Evolutionary conservation across 371 early-diverging fungal species (phyloP).

Genomic region (Smittium culicis): DNA sequence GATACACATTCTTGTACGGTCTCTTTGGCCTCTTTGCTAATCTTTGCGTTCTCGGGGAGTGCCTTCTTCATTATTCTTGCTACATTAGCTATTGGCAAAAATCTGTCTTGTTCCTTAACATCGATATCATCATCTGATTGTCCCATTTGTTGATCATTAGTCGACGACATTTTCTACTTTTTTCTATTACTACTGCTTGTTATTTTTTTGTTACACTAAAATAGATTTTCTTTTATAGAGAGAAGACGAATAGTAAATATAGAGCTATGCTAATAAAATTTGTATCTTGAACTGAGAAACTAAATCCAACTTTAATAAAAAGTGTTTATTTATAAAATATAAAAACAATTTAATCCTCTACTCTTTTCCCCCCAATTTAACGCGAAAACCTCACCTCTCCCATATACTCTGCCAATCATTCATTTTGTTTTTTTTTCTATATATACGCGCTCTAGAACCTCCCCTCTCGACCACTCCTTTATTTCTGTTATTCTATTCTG

Average conservation of each 20-base stretch:
- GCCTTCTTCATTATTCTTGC: slow-evolving; percentile 98
- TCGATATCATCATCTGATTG: slow-evolving; percentile 57
- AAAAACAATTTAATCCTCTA: no score
- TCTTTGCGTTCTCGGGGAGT: slow-evolving; percentile 95
- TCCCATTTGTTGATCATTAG: not conserved
- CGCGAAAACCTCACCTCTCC: no score
- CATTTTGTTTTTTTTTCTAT: no score
- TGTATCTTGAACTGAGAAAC: no score
- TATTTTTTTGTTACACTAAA: not conserved
- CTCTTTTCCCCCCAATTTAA: no score
- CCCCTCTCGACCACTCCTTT: no score
- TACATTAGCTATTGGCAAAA: slow-evolving; percentile 91
- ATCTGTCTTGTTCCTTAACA: slow-evolving; percentile 90
- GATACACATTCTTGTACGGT: slow-evolving; percentile 97
- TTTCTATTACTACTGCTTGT: not conserved
- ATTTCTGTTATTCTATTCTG: no score
- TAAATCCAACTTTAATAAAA: no score
- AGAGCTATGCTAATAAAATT: no score
- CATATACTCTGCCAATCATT: no score
- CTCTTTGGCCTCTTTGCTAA: slow-evolving; percentile 98
- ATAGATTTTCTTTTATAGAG: not conserved
- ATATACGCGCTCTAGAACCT: no score
- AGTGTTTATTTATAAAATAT: no score
- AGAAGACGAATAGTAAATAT: not conserved
- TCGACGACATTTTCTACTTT: slow-evolving; percentile 6